phyloP scores from a whole-genome alignment of 371 early-diverging fungal species.

The Catenaria anguillulae region DNA sequence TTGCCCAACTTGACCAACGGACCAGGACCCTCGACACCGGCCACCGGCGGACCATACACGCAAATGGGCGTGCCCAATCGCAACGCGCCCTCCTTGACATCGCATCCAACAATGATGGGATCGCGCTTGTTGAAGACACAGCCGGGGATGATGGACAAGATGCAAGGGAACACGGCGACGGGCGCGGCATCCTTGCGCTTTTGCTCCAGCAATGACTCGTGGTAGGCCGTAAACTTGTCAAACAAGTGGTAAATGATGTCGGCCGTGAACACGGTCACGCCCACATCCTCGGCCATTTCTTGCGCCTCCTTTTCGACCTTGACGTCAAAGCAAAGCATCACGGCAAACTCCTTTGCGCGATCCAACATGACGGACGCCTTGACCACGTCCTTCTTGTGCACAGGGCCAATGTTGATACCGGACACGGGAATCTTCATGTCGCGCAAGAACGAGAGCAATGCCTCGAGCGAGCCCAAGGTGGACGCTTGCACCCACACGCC shows the following conservation, averaged over 20 bases:
- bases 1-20: constrained; percentile 73
- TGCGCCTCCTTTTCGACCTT: constrained; percentile 93
- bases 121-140: constrained; percentile 93
- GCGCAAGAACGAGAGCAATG: constrained; percentile 90
- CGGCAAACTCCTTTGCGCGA: constrained; percentile 74
- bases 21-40: constrained; percentile 42
- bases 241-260: constrained; percentile 99
- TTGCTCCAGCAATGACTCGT: constrained; percentile 54
- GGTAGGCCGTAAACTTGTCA: constrained; percentile 84
- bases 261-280: constrained; percentile 89
- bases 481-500: constrained; percentile 99
- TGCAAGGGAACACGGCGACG: constrained; percentile 91
- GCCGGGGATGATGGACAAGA: constrained; percentile 85
- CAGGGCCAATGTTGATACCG: constrained; percentile 96
- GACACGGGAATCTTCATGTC: constrained; percentile 91
- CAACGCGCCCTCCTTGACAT: constrained; percentile 88
- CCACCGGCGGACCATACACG: constrained; percentile 47
- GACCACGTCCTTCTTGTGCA: constrained; percentile 96
- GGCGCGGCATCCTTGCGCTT: constrained; percentile 78
- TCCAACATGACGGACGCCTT: constrained; percentile 89
- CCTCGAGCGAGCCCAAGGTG: constrained; percentile 98
- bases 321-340: constrained; percentile 98
- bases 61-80: constrained; percentile 91
- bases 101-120: constrained; percentile 96
- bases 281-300: constrained; percentile 81